Evolutionary conservation across 2,329 filamentous ascomycete species (phyloP).

Genomic region (Pseudocercospora crystallina): DNA sequence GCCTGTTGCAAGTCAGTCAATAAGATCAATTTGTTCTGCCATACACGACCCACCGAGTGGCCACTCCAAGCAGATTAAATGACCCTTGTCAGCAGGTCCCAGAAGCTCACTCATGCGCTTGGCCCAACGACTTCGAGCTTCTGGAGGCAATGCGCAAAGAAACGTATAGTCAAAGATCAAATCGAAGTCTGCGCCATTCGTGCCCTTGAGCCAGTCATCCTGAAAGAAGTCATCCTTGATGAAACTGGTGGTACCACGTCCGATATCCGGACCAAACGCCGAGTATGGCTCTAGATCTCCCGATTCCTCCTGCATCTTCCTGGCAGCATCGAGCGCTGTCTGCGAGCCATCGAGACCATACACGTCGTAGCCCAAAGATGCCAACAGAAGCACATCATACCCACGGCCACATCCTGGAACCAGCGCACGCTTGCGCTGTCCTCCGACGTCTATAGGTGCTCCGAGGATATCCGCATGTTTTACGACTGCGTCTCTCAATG

Average conservation of each 20-base stretch:
- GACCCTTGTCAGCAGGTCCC: constrained; percentile 43
- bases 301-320: constrained; percentile 39
- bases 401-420: constrained; percentile 82
- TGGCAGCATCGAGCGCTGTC: constrained; percentile 50
- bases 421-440: constrained; percentile 57
- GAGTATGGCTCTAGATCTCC: constrained; percentile 45
- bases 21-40: too few relatives aligned
- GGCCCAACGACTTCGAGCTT: constrained; percentile 59
- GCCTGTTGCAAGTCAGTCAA: constrained; percentile 24
- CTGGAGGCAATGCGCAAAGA: constrained; percentile 59
- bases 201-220: constrained; percentile 54
- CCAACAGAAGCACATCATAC: constrained; percentile 75
- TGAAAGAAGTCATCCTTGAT: constrained; percentile 67
- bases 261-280: constrained; percentile 40
- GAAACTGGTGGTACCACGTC: constrained; percentile 56
- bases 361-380: constrained; percentile 73
- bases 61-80: constrained; percentile 71
- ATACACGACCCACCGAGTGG: constrained; percentile 52
- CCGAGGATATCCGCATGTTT: constrained; percentile 26
- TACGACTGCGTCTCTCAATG: constrained; percentile 55
- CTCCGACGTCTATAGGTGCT: constrained; percentile 15
- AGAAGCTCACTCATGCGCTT: constrained; percentile 56
- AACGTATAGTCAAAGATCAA: constrained; percentile 66
- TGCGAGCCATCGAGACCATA: constrained; percentile 70
- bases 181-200: constrained; percentile 57